A percentile compares a stretch with the other conserved stretches of the same genome.
phyloP scores from a whole-genome alignment of 2,329 filamentous ascomycete species.

The Ampelomyces quisqualis region DNA sequence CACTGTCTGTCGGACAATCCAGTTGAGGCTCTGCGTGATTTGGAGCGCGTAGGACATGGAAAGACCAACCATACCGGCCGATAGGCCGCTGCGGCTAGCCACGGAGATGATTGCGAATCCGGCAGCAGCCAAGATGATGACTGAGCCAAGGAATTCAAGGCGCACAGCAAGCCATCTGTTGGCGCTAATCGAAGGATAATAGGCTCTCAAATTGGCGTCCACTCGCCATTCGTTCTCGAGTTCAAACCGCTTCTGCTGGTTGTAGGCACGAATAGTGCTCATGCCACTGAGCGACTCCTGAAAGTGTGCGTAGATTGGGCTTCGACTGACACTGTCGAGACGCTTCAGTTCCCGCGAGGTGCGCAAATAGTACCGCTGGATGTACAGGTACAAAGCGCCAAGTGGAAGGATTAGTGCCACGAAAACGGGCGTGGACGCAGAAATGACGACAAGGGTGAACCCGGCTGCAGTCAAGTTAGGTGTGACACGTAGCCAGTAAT shows the following conservation, averaged over 20 bases:
- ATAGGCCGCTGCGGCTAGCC: constrained; percentile 62
- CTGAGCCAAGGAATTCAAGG: constrained; percentile 89
- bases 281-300: constrained; percentile 94
- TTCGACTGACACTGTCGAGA: constrained; percentile 90
- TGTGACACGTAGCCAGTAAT: constrained; percentile 14
- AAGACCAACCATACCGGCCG: constrained; percentile 79
- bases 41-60: constrained; percentile 96
- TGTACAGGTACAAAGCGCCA: constrained; percentile 78
- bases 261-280: constrained; percentile 92
- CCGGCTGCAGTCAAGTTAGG: constrained; percentile 47
- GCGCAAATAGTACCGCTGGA: constrained; percentile 94
- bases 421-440: constrained; percentile 77
- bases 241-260: constrained; percentile 82
- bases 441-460: constrained; percentile 87
- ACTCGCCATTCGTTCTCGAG: constrained; percentile 97
- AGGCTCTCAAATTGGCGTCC: constrained; percentile 89
- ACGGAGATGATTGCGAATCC: constrained; percentile 81
- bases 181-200: constrained; percentile 92
- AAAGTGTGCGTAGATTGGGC: constrained; percentile 97
- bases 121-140: constrained; percentile 88
- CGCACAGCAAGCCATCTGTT: constrained; percentile 89
- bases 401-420: constrained; percentile 78
- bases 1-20: constrained; percentile 97
- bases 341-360: constrained; percentile 96
- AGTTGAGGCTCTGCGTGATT: constrained; percentile 96